Evolutionary conservation across 2,329 filamentous ascomycete species (phyloP).

Genomic region (Penicillium thymicola): DNA sequence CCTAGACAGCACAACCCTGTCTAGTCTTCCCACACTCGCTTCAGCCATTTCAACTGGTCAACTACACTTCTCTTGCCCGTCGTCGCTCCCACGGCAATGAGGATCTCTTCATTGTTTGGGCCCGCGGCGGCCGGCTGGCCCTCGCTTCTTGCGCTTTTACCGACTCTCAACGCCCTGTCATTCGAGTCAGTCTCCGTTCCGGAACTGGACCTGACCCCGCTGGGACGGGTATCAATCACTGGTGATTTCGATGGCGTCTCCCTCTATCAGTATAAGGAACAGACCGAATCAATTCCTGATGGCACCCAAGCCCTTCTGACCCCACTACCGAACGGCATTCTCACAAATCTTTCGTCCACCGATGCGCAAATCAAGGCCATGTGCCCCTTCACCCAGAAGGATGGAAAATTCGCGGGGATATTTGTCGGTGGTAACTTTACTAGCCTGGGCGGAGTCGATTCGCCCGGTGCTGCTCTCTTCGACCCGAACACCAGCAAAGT

Average conservation of each 20-base stretch:
- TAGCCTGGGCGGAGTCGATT: conserved; percentile 72
- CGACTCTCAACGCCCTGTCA: conserved; percentile 31
- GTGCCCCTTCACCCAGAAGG: conserved; percentile 69
- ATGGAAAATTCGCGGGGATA: conserved; percentile 68
- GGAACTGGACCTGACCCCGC: conserved; percentile 65
- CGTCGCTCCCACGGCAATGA: conserved; percentile 44
- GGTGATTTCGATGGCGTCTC: conserved; percentile 92
- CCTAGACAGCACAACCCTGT: conserved; percentile 9
- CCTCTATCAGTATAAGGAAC: conserved; percentile 78
- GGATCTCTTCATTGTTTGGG: conserved; percentile 45
- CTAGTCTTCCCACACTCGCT: conserved; percentile 15
- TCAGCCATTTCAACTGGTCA: conserved; percentile 8
- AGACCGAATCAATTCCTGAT: conserved; percentile 63
- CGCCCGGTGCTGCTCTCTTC: conserved; percentile 76
- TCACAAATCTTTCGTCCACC: conserved; percentile 68
- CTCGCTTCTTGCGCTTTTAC: conserved; percentile 29
- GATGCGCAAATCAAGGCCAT: conserved; percentile 85
- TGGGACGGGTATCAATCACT: conserved; percentile 80
- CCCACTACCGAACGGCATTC: conserved; percentile 79
- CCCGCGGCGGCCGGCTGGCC: conserved; percentile 40
- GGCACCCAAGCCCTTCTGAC: conserved; percentile 78
- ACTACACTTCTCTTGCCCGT: conserved; percentile 24
- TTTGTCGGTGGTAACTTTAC: conserved; percentile 95
- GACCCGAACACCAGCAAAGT: conserved; percentile 69
- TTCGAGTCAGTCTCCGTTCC: conserved; percentile 38